Base-by-base conservation (phyloP, 129 eudicot genomes). In the Ambrosia trifida region DNA sequence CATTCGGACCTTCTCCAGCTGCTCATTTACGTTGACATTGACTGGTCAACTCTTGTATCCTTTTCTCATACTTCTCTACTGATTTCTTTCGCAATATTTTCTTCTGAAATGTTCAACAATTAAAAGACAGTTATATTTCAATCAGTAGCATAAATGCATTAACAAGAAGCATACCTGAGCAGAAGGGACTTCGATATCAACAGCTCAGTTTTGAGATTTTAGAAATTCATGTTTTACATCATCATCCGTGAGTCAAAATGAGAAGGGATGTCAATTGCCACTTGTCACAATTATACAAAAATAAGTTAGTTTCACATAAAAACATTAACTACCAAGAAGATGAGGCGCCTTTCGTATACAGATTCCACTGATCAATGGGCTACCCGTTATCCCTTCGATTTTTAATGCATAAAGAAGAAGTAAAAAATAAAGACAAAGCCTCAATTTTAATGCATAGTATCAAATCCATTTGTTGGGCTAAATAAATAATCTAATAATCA, bases 361-460 rank as follows among this genome's bases (percentile, higher is more conserved):
- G 56, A 94, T 85, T 54, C 98, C 98, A 84, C 98, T 89, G 68
- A 89, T 85, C 72, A 89, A 20, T 7, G 98, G 97, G 41, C 90
- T 85, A 57, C 98, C 98, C 47, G 33, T 84, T 60, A 94, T 69
- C 61, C 96, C 97, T 84, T 94, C 98, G 73, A 94, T n/a, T n/a
- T n/a, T n/a, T n/a, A n/a, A n/a, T n/a, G n/a, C n/a, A n/a, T n/a
- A n/a, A n/a, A n/a, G n/a, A n/a, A n/a, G n/a, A n/a, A n/a, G n/a
- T n/a, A n/a, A n/a, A n/a, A n/a, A n/a, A n/a, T n/a, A n/a, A n/a
- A n/a, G n/a, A n/a, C n/a, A n/a, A n/a, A n/a, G n/a, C n/a, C n/a
- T n/a, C n/a, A n/a, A n/a, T n/a, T n/a, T n/a, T n/a, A n/a, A n/a
- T n/a, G n/a, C n/a, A n/a, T n/a, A n/a, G n/a, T n/a, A n/a, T n/a